Evolutionary conservation across 208 protist species (phyloP), one percentile per base, ranked within the genome.

Genomic region (Tritrichomonas foetus): DNA sequence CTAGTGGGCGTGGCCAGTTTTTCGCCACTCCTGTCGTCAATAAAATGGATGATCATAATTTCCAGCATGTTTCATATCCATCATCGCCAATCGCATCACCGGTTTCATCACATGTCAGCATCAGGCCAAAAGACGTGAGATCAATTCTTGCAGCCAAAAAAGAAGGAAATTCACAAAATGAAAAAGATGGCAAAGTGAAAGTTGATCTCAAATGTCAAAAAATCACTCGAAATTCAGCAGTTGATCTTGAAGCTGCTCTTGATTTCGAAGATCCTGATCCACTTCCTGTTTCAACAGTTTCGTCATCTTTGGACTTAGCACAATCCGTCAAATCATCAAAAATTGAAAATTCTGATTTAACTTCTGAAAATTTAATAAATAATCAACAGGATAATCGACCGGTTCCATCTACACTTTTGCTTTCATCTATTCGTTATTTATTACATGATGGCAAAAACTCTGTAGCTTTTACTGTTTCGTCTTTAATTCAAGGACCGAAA

Each of bases 401-500:
- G 0, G 47, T 57, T 22, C 78, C 78, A 11, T 89, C 78, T 30
- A 0, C 78, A 20, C 20, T 89, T 44, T 47, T 89, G 53, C 47
- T 89, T n/a, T 20, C 44, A 14, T n/a, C 27, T 16, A 30, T 89
- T 8, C 53, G 78, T 20, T 22, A 13, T 5, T 16, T 89, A 16
- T 20, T 93, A 72, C 47, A 75, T 57, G 9, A 5, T 14, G 89
- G 89, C 11, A 44, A 27, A 20, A 94, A 94, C 39, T 57, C 49
- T 22, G 69, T 94, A 5, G 66, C 14, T 0, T 94, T 94, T 57
- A 93, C 80, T 9, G 94, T 95, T 30, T 84, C 72, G 0, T 95
- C 94, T 5, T 20, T 89, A 27, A 36, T 95, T 27, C 93, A 93
- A 50, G 94, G 93, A 30, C 82, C 55, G 20, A 94, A 96, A 74